Evolutionary conservation across 2,329 filamentous ascomycete species (phyloP).

Genomic region (Didymella keratinophila): DNA sequence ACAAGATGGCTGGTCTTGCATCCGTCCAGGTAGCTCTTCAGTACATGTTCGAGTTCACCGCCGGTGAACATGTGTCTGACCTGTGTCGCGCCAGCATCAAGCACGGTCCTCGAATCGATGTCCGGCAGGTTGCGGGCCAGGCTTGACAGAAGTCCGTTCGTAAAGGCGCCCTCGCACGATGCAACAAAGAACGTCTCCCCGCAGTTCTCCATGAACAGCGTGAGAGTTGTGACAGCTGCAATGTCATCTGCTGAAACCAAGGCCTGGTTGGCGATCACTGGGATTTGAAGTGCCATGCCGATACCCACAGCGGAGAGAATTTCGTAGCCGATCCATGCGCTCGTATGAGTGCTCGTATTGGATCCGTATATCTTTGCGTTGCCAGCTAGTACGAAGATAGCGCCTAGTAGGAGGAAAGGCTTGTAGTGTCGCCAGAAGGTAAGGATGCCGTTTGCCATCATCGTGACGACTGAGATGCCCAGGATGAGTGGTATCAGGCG

Average conservation of each 20-base stretch:
- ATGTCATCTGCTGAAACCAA: conserved; percentile 49
- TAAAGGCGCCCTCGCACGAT: conserved; percentile 54
- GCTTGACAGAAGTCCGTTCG: conserved; percentile 49
- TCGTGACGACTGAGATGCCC: conserved; percentile 39
- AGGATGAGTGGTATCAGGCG: conserved; percentile 41
- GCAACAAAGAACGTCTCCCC: conserved; percentile 55
- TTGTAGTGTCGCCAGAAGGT: conserved; percentile 52
- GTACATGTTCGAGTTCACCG: conserved; percentile 29
- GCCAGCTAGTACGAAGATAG: conserved; percentile 33
- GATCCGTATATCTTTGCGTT: conserved; percentile 46
- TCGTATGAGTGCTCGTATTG: conserved; percentile 45
- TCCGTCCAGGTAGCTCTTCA: conserved; percentile 37
- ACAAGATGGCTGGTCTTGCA: conserved; percentile 37
- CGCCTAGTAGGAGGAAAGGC: conserved; percentile 51
- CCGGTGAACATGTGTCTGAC: conserved; percentile 48
- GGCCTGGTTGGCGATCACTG: conserved; percentile 53
- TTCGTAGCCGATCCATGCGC: conserved; percentile 60
- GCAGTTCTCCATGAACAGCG: conserved; percentile 55
- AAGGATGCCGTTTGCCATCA: conserved; percentile 36
- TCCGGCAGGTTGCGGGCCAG: conserved; percentile 47
- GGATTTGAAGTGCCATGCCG: conserved; percentile 54
- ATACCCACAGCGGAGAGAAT: conserved; percentile 55
- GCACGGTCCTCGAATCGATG: conserved; percentile 46
- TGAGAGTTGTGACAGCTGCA: conserved; percentile 50
- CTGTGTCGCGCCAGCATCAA: conserved; percentile 56